phyloP scores from a whole-genome alignment of 345 rosid species.

The Euphorbia peplus region DNA sequence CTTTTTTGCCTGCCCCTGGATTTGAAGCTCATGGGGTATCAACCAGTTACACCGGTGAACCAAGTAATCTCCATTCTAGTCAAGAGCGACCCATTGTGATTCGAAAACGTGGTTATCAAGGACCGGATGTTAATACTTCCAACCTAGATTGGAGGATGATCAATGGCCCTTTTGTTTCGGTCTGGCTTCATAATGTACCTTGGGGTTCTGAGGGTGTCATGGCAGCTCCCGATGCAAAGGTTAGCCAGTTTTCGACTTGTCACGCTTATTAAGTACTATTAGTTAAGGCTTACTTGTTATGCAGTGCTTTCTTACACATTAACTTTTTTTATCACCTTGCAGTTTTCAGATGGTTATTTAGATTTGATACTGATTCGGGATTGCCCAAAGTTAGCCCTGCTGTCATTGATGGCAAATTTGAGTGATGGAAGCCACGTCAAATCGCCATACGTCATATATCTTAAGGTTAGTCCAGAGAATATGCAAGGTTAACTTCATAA shows the following conservation, averaged over 20 bases:
- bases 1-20: conserved; percentile 93
- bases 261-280: too few relatives aligned
- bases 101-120: conserved; percentile 46
- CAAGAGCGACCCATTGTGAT: conserved; percentile 30
- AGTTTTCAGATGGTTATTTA: conserved; percentile 92
- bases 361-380: conserved; percentile 68
- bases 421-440: conserved; percentile 66
- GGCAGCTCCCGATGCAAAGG: conserved; percentile 98
- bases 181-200: conserved; percentile 98
- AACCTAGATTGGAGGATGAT: conserved; percentile 72
- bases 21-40: conserved; percentile 73
- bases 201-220: conserved; percentile 78
- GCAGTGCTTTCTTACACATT: not conserved
- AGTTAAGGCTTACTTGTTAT: not conserved
- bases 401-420: conserved; percentile 54
- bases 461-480: conserved; percentile 53
- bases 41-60: conserved; percentile 31
- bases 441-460: conserved; percentile 60
- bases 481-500: not conserved
- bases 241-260: conserved; percentile 29
- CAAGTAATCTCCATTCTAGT: conserved; percentile 8
- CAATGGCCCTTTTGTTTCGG: conserved; percentile 80
- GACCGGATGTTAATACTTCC: conserved; percentile 52
- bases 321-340: conserved; percentile 19
- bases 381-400: conserved; percentile 61